Conservation (phyloP, 2,329 filamentous ascomycete genomes). For the Fusarium pseudonygamai region DNA sequence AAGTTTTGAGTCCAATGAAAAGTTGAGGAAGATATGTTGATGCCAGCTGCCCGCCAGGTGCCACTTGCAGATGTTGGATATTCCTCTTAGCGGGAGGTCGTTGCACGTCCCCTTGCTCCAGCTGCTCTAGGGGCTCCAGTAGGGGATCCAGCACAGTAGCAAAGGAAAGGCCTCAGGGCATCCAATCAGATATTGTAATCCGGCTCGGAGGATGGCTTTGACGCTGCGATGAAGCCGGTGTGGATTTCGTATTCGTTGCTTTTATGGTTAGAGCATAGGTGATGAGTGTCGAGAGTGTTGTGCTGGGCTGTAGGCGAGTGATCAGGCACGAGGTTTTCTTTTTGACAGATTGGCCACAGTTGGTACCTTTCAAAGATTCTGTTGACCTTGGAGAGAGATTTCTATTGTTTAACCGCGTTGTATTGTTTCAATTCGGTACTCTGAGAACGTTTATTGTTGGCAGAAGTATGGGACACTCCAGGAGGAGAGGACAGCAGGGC, state of each 20-base stretch:
- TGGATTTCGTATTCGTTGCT: background rate
- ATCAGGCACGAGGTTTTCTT: background rate
- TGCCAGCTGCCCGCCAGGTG: conserved; percentile 10
- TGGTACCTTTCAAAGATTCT: fast-evolving
- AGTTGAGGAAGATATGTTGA: background rate
- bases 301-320: background rate
- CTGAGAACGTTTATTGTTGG: background rate
- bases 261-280: background rate
- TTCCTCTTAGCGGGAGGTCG: background rate
- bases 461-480: background rate
- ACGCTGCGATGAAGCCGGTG: fast-evolving
- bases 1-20: background rate
- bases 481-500: background rate
- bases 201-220: fast-evolving
- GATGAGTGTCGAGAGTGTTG: background rate
- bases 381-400: fast-evolving
- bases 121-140: background rate
- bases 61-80: background rate
- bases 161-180: background rate
- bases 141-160: background rate
- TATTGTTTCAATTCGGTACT: background rate
- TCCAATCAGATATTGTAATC: fast-evolving
- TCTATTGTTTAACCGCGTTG: background rate
- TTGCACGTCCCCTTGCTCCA: background rate
- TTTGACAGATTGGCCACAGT: fast-evolving